Base-by-base conservation (phyloP, 805 yeast genomes). In the Kuraishia molischiana region DNA sequence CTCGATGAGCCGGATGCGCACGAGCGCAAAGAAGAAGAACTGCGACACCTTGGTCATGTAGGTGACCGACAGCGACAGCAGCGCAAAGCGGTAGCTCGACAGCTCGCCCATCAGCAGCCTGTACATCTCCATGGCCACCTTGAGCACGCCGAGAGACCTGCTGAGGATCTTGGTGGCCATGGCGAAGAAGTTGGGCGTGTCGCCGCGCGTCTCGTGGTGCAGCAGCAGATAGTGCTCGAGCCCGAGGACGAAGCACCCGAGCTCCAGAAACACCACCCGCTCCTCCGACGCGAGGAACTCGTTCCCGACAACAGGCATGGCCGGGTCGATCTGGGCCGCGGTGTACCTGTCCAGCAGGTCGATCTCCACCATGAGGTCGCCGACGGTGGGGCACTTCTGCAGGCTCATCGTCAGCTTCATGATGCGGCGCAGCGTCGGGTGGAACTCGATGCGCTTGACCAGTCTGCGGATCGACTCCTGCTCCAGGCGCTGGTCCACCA, bases 351-450 rank as follows among this genome's bases (percentile, higher is more conserved):
- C 22, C 21, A 32, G 18, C 2, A 24, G 22, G n/a, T 19, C 33
- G 15, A 22, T 17, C 10, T 34, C 29, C 17, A 14, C 22, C 11
- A 13, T 44, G 17, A 61, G 41, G n/a, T 51, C 54, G 4, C 35
- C 14, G 13, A 55, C 37, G 3, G 47, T 39, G 1, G 62, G 55
- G 11, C 35, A 38, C 2, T 32, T 35, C 15, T 41, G 38, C 6
- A 53, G 24, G 14, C 39, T 37, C 33, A 53, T 54, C 19, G 58
- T 29, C 15, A 40, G 36, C 11, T 39, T 36, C 32, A 60, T 37
- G 13, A 62, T 15, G 4, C 42, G 35, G 19, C 38, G 39, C n/a
- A 54, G 19, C 8, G 41, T 35, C 9, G 42, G 43, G 19, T 44
- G 48, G 2, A 56, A 32, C 8, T 26, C 37, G 9, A 39, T 34